Conservation (phyloP, 1,139 yeast genomes). For the Geotrichum phurueaensis region DNA sequence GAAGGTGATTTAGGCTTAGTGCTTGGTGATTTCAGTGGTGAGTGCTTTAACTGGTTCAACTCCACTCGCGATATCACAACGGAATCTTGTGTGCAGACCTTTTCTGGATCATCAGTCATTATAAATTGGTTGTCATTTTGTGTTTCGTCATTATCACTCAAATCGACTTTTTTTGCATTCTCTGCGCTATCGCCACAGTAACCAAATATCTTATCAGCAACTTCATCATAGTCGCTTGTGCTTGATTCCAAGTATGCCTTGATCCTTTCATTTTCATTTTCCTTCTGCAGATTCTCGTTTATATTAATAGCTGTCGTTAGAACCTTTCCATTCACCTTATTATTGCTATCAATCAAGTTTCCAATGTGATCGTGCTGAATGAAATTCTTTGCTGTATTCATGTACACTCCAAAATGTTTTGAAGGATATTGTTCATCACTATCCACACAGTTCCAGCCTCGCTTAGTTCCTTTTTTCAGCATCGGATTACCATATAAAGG, state of each 20-base stretch:
- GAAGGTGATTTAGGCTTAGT: background rate
- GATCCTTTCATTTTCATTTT: background rate
- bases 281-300: background rate
- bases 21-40: background rate
- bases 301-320: background rate
- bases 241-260: background rate
- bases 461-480: background rate
- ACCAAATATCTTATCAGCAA: background rate
- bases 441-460: background rate
- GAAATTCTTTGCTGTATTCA: conserved; percentile 1
- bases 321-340: background rate
- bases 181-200: background rate
- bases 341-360: background rate
- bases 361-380: background rate
- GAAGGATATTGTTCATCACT: background rate
- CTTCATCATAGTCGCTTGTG: background rate
- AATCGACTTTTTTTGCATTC: background rate
- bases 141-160: background rate
- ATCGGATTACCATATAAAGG: background rate
- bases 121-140: background rate
- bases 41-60: background rate
- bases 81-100: background rate
- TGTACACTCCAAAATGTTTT: background rate
- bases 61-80: background rate
- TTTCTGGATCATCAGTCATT: background rate